Base-by-base conservation (phyloP, 225 moss, liverwort and hornwort species). In the Ulota crispa region DNA sequence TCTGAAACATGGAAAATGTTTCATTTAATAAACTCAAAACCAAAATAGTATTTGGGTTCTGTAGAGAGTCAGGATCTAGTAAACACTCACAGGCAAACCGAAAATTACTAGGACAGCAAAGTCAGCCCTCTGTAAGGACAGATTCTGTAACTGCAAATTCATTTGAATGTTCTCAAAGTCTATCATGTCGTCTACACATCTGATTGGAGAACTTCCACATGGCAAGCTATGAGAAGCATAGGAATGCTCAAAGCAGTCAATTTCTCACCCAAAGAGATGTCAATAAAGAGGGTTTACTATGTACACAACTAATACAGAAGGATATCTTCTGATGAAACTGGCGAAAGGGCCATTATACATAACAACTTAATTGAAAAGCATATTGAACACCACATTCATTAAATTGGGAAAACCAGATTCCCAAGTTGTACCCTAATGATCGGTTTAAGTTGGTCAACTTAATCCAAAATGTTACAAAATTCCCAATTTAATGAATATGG, bases 251-350 rank as follows among this genome's bases (percentile, higher is more conserved):
- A 42, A 42, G 8, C 26, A 43, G 4, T 0, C 14, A 0, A 15
- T 62, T 45, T 76, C 14, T 18, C 27, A 0, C 19, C 3, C 1
- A 12, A 31, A 0, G 2, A 0, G 8, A 0, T 23, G 4, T 23
- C 14, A 45, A 21, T 75, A 8, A 7, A 30, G 39, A 76, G 0
- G 7, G 0, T 62, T 21, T 8, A 21, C 4, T 0, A 0, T 45
- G n/a, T 55, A 27, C 41, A 53, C 21, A 62, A 43, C 12, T 55
- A 68, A 31, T 13, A 52, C 0, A 1, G 10, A 52, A 32, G 6
- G 23, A 31, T 34, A 26, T 63, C 26, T 42, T 50, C 5, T 18
- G 50, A 50, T 50, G 18, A 5, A 18, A 47, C 18, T 15, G 50
- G 18, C 50, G 18, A 18, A 50, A 50, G 50, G 20, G 39, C 11